Base-by-base conservation (phyloP, 208 protist species). In the Wallacemonas sp. region DNA sequence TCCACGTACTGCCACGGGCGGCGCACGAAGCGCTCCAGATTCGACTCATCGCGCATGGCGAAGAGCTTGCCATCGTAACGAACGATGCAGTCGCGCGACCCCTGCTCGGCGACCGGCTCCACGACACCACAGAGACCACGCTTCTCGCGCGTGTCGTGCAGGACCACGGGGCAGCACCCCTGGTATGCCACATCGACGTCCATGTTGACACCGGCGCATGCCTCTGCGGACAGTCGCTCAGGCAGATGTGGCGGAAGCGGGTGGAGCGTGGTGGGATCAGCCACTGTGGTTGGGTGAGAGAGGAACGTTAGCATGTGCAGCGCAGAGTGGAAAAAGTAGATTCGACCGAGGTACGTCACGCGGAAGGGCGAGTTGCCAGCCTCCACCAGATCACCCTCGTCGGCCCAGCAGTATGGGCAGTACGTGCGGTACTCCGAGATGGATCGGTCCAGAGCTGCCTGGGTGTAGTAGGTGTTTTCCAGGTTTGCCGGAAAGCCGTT, bases 131-230 rank as follows among this genome's bases (percentile, higher is more conserved):
- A 85, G 22, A 97, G 75, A 12, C 93, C 93, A 26, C 53, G 71
- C 15, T 64, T 66, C 42, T 93, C 75, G 2, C 93, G 88, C 9
- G 93, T 96, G 69, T 94, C 86, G 75, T 92, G 95, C 33, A 97
- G 74, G n/a, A 88, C 59, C 9, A 97, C 93, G 2, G 93, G 93
- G 61, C 93, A 97, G 80, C 89, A 97, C 24, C 90, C 93, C 47
- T 79, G 62, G 12, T 92, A 68, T 59, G 85, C 91, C 36, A 95
- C 61, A 58, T 67, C 39, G 17, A 5, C 33, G 55, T 56, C 38
- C 19, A 36, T 2, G 42, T 53, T 0, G 56, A 64, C n/a, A 36
- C 55, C 3, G 12, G 28, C 44, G 1, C 21, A 38, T 22, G 47
- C 45, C 21, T 31, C 44, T 11, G 14, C 38, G 9, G 22, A 47